Evolutionary conservation across 176 grass and related monocot genomes (phyloP).

Genomic region (Eragrostis curvula): DNA sequence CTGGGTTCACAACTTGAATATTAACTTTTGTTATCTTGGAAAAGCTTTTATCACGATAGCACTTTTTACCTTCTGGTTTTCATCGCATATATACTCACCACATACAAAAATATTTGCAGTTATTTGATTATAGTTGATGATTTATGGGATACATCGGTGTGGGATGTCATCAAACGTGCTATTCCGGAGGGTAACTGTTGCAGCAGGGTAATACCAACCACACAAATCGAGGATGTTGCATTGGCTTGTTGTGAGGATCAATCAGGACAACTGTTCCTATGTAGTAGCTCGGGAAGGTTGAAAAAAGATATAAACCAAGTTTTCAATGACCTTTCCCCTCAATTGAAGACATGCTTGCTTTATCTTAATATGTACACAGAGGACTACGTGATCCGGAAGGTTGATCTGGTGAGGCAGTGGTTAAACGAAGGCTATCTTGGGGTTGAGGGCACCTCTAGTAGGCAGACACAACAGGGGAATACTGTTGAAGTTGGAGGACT

Average conservation of each 20-base stretch:
- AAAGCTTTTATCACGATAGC: no score
- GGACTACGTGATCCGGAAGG: not conserved
- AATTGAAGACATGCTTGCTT: conserved; percentile 10
- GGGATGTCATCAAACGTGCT: not conserved
- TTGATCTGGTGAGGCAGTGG: conserved; percentile 24
- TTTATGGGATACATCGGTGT: not conserved
- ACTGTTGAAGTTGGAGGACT: not conserved
- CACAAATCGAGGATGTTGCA: not conserved
- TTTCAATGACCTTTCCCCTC: not conserved
- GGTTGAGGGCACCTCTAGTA: no score
- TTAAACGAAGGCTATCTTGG: not conserved
- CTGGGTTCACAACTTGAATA: no score
- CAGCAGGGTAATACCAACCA: conserved; percentile 4
- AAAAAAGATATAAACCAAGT: not conserved
- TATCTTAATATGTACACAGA: conserved; percentile 5
- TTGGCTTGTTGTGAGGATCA: not conserved
- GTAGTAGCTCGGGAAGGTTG: not conserved
- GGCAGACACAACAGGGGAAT: no score
- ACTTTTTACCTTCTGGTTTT: no score
- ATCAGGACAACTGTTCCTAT: not conserved
- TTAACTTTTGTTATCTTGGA: no score
- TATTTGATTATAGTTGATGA: conserved; percentile 18
- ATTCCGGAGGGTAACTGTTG: not conserved
- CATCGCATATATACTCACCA: no score
- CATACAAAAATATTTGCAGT: no score